Percentiles rank a stretch among this genome's conserved stretches.
Conservation (phyloP, 768 basidiomycete species). For the Leccinum subgranulosum region DNA sequence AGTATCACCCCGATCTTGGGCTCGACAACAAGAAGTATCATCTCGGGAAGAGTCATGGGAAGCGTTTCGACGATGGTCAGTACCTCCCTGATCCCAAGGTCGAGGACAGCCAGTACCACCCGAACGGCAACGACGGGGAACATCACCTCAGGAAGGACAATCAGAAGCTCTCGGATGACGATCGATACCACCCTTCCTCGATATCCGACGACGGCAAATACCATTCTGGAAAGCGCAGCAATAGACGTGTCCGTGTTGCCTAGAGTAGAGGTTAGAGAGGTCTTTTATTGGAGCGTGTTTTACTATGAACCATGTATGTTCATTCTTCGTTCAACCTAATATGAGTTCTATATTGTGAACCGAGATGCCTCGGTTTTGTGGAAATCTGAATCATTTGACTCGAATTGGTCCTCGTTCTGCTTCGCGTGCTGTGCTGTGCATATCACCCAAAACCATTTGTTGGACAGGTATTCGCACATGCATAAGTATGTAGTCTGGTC, state of each 20-base stretch:
- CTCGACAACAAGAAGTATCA: conserved; percentile 10
- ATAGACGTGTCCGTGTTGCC: background rate
- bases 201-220: conserved; percentile 7
- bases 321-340: conserved; percentile 8
- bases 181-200: background rate
- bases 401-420: background rate
- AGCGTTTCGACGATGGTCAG: conserved; percentile 12
- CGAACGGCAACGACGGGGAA: background rate
- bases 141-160: background rate
- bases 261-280: background rate
- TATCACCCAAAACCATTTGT: too few species aligned
- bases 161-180: conserved; percentile 1
- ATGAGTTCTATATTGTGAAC: background rate
- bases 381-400: background rate
- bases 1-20: conserved; percentile 6
- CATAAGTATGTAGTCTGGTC: background rate
- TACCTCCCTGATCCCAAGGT: conserved; percentile 9
- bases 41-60: background rate
- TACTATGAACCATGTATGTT: conserved; percentile 8
- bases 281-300: conserved; percentile 2
- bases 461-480: too few species aligned
- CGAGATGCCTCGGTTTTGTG: background rate
- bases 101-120: background rate
- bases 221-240: conserved; percentile 5
- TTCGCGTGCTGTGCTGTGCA: background rate